phyloP scores from a whole-genome alignment of 1,284 basidiomycete genomes.

The Tylopilus orsonianus region DNA sequence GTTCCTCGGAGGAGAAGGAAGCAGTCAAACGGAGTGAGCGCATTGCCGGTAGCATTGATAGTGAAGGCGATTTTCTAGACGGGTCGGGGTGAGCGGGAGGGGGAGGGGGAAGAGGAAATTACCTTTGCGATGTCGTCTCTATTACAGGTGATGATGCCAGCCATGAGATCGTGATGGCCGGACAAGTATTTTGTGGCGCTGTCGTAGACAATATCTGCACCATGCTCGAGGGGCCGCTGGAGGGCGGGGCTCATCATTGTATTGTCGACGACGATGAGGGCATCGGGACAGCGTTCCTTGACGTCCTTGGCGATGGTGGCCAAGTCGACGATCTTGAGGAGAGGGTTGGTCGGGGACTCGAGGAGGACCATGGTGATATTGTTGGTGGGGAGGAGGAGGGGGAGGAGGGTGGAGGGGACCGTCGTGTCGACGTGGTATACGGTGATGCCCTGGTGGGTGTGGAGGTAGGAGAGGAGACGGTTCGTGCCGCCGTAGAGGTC shows the following conservation, averaged over 20 bases:
- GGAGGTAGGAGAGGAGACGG: conserved; percentile 90
- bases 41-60: conserved; percentile 98
- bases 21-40: conserved; percentile 91
- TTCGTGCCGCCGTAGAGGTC: conserved; percentile 99
- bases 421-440: conserved; percentile 97
- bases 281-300: conserved; percentile 78
- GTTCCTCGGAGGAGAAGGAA: conserved; percentile 95
- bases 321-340: conserved; percentile 94
- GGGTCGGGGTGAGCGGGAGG: conserved; percentile 4
- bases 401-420: conserved; percentile 60
- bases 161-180: conserved; percentile 99
- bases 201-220: conserved; percentile 97
- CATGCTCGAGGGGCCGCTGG: conserved; percentile 93
- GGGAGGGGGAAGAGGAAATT: not conserved
- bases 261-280: conserved; percentile 93
- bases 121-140: conserved; percentile 89
- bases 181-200: conserved; percentile 97
- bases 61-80: conserved; percentile 83
- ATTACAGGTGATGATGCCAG: conserved; percentile 91
- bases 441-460: conserved; percentile 82
- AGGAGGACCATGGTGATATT: conserved; percentile 88
- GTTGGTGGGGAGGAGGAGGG: conserved; percentile 67
- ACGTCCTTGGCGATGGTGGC: conserved; percentile 78
- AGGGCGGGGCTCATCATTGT: conserved; percentile 99
- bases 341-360: conserved; percentile 96